Percentiles rank a stretch among this genome's conserved stretches.
phyloP scores from a whole-genome alignment of 1,284 basidiomycete genomes.

The Tilletia setariae region DNA sequence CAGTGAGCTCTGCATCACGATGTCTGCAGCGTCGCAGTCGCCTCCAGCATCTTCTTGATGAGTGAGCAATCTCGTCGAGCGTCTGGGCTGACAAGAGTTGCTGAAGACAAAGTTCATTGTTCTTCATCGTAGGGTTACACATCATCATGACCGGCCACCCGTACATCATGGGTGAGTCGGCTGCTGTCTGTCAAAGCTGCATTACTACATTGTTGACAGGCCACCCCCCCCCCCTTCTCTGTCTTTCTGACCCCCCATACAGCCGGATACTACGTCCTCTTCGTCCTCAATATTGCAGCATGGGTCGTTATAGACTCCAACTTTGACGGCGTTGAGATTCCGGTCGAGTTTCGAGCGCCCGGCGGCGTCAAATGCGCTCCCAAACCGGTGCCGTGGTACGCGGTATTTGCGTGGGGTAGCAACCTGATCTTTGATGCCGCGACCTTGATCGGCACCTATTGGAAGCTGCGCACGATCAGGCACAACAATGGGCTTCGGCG shows the following conservation, averaged over 20 bases:
- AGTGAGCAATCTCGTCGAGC: too few species aligned
- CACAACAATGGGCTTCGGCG: neutral
- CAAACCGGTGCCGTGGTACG: neutral
- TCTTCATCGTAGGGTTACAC: neutral
- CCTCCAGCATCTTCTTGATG: slow-evolving; percentile 6
- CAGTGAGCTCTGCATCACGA: too few species aligned
- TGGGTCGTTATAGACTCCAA: slow-evolving; percentile 1
- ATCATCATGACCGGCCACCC: slow-evolving; percentile 9
- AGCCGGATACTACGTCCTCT: slow-evolving; percentile 4
- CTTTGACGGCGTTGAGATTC: neutral
- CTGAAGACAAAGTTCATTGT: too few species aligned
- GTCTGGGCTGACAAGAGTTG: too few species aligned
- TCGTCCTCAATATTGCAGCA: neutral
- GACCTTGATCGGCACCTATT: neutral
- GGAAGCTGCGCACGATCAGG: neutral
- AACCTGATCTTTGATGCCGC: slow-evolving; percentile 5
- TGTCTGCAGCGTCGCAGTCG: neutral
- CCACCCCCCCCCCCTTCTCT: too few species aligned
- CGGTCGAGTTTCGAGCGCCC: neutral
- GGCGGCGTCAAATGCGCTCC: neutral
- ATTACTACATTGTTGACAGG: too few species aligned
- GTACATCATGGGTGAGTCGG: neutral
- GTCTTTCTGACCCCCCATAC: too few species aligned
- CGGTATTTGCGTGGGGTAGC: neutral
- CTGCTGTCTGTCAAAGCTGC: too few species aligned